Evolutionary conservation across 345 rosid genomes (phyloP), one percentile per base, ranked within the genome.

Genomic region (Nephelium lappaceum): DNA sequence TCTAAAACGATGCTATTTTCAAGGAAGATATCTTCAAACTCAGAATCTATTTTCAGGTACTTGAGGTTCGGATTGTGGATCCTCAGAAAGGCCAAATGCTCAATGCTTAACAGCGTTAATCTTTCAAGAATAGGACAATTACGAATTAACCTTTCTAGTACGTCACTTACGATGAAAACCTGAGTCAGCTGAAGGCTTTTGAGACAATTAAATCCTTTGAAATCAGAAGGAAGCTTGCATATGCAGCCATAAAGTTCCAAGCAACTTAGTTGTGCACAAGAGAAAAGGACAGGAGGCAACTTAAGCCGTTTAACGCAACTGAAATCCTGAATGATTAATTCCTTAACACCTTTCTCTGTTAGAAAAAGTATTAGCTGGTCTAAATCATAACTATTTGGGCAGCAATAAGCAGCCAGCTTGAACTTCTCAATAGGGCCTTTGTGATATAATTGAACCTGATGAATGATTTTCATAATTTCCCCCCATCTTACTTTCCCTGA

Each of bases 161-260:
- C 47, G 66, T 77, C 78, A 0, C 74, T 75, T 23, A 19, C 19
- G 43, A 85, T 77, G 15, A 75, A 79, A 61, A 77, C 78, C 43
- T 74, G 80, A 58, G 58, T 67, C 21, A 85, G 83, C 19, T 77
- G 60, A 62, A 85, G 80, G 78, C 77, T 74, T 53, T 75, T 82
- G 11, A 85, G 83, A 74, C 79, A 73, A 70, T 58, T 63, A 51
- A 85, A 80, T 11, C 85, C 85, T 43, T 57, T 67, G 73, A 82
- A 85, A 12, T 18, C 51, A 38, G 69, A 53, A 23, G 78, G 81
- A 63, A 82, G 81, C 73, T 74, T 85, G 63, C 80, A 16, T 16
- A 79, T 31, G 68, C 87, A 85, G 38, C 80, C 76, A 57, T 71
- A 74, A 19, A 85, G 85, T 73, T 83, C 79, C 74, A 85, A 83